Conservation (phyloP, 192 early-diverging fungal genomes). For the Obelidium mucronatum region DNA sequence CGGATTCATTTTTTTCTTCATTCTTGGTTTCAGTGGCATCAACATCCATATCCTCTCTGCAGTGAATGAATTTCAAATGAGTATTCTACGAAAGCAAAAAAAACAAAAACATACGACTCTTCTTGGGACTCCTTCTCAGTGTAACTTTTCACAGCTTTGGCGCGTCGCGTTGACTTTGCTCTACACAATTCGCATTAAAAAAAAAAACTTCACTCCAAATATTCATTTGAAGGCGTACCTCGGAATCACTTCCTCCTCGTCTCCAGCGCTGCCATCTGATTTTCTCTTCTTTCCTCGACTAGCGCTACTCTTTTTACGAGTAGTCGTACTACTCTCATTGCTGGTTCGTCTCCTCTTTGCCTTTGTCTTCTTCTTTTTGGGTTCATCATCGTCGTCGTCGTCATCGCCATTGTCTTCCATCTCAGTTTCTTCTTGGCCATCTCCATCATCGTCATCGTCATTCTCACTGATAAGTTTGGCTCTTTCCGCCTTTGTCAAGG, state of each 20-base stretch:
- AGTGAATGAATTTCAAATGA: not conserved
- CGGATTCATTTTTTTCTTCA: not conserved
- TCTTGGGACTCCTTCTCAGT: not conserved
- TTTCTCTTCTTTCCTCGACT: conserved; percentile 8
- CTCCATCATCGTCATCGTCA: not conserved
- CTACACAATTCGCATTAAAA: not conserved
- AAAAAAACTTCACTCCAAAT: not conserved
- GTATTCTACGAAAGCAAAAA: not conserved
- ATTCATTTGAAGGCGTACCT: not conserved
- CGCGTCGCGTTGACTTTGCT: not conserved
- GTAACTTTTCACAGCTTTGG: not conserved
- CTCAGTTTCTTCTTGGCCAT: no score
- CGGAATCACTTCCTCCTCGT: conserved; percentile 14
- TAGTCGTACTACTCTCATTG: not conserved
- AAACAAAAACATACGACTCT: not conserved
- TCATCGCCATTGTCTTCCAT: conserved; percentile 27
- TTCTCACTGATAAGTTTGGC: not conserved
- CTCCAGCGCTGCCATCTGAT: conserved; percentile 1
- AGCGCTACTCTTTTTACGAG: conserved; percentile 14
- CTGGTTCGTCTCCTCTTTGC: not conserved
- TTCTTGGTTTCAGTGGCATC: not conserved
- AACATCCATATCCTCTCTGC: not conserved
- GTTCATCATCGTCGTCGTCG: conserved; percentile 24
- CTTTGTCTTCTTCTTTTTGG: not conserved
- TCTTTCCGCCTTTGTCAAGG: not conserved